A percentile compares a stretch with the other conserved stretches of the same genome.
Evolutionary conservation across 345 rosid species (phyloP).

Genomic region (Camelina hispida): DNA sequence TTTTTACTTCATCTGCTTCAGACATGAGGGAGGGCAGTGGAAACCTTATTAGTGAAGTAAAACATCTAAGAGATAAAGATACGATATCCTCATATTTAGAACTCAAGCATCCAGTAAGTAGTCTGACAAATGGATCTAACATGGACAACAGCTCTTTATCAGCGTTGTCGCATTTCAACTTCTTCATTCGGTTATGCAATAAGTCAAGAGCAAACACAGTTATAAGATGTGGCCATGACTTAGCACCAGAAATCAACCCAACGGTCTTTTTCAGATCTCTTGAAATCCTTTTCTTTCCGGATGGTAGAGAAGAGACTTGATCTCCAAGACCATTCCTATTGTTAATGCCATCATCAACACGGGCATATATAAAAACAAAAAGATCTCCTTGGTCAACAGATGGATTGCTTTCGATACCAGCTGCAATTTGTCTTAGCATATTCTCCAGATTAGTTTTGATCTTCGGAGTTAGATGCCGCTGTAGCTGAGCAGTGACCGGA

Average conservation of each 20-base stretch:
- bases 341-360: conserved; percentile 61
- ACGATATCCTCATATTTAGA: conserved; percentile 85
- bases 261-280: conserved; percentile 43
- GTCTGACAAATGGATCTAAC: conserved; percentile 85
- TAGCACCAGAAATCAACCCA: conserved; percentile 47
- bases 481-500: conserved; percentile 63
- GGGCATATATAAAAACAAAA: conserved; percentile 66
- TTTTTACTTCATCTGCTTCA: conserved; percentile 78
- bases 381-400: conserved; percentile 78
- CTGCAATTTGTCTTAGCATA: conserved; percentile 74
- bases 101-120: conserved; percentile 75
- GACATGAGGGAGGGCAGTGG: conserved; percentile 78
- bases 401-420: conserved; percentile 82
- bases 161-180: conserved; percentile 51
- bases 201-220: conserved; percentile 78
- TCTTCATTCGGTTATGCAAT: conserved; percentile 63
- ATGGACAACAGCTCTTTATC: conserved; percentile 55
- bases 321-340: conserved; percentile 53
- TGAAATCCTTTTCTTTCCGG: conserved; percentile 37
- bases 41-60: conserved; percentile 69
- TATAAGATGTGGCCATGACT: conserved; percentile 67
- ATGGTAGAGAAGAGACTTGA: conserved; percentile 39
- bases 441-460: conserved; percentile 67
- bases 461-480: conserved; percentile 75
- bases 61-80: conserved; percentile 76